These are phyloP conservation scores for Fusarium sp. DNA, from an alignment of 2,329 filamentous ascomycete genomes.

Conservation along the genomic window DNA sequence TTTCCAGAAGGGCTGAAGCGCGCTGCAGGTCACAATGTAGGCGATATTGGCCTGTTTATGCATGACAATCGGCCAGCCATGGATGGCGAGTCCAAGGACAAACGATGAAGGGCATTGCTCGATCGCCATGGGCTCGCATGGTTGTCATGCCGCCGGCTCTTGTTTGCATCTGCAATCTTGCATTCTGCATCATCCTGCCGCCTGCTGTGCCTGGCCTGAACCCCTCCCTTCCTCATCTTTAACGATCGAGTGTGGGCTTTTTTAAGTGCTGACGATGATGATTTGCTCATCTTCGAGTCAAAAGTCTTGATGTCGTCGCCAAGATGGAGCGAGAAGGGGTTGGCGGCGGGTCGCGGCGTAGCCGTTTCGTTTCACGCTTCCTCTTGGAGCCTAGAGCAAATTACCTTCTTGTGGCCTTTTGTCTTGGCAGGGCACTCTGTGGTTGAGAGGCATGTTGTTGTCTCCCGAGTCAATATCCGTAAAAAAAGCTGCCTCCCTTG, in stretches of 20 bases:
- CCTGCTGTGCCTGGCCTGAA: neutral
- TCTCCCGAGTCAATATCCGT: neutral
- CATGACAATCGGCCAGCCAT: constrained; percentile 49
- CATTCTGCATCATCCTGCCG: constrained; percentile 10
- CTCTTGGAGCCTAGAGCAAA: constrained; percentile 37
- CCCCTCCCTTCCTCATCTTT: constrained; percentile 3
- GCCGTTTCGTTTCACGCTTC: constrained; percentile 42
- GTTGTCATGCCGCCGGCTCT: constrained; percentile 13
- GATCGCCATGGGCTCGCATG: neutral
- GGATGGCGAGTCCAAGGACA: constrained; percentile 9
- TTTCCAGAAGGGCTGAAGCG: constrained; percentile 12
- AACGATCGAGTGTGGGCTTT: neutral
- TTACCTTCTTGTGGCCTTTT: constrained; percentile 30
- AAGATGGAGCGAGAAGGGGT: constrained; percentile 15
- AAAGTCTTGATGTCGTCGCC: neutral
- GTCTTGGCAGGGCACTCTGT: constrained; percentile 26
- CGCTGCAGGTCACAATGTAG: constrained; percentile 27
- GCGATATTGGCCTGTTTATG: constrained; percentile 45
- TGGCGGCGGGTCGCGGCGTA: constrained; percentile 28
- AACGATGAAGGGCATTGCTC: neutral
- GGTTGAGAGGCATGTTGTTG: neutral
- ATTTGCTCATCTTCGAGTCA: neutral
- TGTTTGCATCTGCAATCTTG: constrained; percentile 16
- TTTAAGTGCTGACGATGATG: constrained; percentile 5
- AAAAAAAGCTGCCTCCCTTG: constrained; percentile 9